Evolutionary conservation across 1,284 basidiomycete genomes (phyloP), one percentile per base, ranked within the genome.

Genomic region (Boletus albobrunnescens): DNA sequence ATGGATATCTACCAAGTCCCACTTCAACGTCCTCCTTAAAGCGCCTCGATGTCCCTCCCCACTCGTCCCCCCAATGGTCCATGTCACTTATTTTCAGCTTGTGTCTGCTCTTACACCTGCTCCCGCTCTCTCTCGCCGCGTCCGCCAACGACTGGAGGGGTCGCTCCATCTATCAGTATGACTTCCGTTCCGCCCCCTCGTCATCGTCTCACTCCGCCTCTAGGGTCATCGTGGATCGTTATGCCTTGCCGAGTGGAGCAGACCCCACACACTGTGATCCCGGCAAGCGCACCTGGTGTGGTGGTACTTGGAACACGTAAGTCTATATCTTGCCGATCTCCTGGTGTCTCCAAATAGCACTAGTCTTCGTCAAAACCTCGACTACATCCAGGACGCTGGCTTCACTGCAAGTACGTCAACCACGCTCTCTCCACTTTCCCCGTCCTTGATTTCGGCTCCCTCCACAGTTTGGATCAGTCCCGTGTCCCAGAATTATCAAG

Each of bases 341-440:
- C 6, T 3, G 2, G 5, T 11, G 14, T 19, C 5, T 12, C 16
- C 22, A 3, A 36, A 6, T 1, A 2, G 8, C 14, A 14, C 5
- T 6, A 47, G 81, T 1, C 76, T 88, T 56, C 75, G 74, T 48
- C 72, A 76, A 55, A 84, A 84, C 61, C 73, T 90, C 30, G 82
- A 87, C 61, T 90, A 89, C 60, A 85, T 89, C 55, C 80, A 86
- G 55, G 64, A 71, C 46, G 79, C 85, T 67, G 87, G 87, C 5
- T 85, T 87, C 58, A 84, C 84, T 51, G 82, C 86, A 54, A 13
- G 62, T 51, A 16, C 4, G 55, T 28, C 22, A 8, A 10, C 20
- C 9, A 19, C 5, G 3, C 32, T 32, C 2, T 26, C 13, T 3
- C 11, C 8, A 6, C 17, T 12, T 27, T 31, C 7, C 10, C 8